A percentile compares a stretch with the other conserved stretches of the same genome.
Conservation (phyloP, 2,329 filamentous ascomycete genomes). For the Ophiostoma sp. region DNA sequence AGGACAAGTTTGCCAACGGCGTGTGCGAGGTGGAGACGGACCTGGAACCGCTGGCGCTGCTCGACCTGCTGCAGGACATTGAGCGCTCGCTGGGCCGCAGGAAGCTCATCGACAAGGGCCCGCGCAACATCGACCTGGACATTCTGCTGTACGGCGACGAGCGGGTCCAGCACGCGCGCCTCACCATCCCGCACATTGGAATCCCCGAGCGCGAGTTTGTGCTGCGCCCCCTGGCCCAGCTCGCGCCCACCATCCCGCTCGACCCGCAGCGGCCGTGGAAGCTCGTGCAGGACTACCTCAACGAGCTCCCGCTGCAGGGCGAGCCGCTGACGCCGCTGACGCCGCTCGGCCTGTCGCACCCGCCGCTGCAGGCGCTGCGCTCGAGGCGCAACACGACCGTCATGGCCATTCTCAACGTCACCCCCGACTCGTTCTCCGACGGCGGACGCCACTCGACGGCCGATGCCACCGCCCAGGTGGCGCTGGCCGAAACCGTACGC, state of each 20-base stretch:
- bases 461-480: conserved; percentile 37
- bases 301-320: conserved; percentile 47
- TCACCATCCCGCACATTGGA: conserved; percentile 77
- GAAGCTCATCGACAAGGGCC: conserved; percentile 87
- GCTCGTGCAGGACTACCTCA: conserved; percentile 55
- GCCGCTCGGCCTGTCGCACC: conserved; percentile 45
- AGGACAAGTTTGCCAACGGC: conserved; percentile 84
- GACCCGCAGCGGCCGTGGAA: conserved; percentile 54
- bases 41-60: conserved; percentile 65
- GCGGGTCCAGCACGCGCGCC: conserved; percentile 59
- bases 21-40: conserved; percentile 84
- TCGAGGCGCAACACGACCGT: conserved; percentile 62
- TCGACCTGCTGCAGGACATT: conserved; percentile 78
- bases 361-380: conserved; percentile 54
- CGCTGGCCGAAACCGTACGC: conserved; percentile 54
- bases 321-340: conserved; percentile 55
- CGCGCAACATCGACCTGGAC: conserved; percentile 89
- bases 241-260: conserved; percentile 38
- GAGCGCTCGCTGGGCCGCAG: conserved; percentile 72
- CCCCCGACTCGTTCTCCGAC: conserved; percentile 95
- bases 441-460: conserved; percentile 59
- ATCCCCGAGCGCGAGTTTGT: conserved; percentile 94
- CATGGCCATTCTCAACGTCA: conserved; percentile 94
- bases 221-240: conserved; percentile 77
- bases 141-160: conserved; percentile 75